Percentiles rank a stretch among this genome's conserved stretches.
Evolutionary conservation across 148 eudicot genomes (phyloP).

Genomic region (Persicaria tinctoria): DNA sequence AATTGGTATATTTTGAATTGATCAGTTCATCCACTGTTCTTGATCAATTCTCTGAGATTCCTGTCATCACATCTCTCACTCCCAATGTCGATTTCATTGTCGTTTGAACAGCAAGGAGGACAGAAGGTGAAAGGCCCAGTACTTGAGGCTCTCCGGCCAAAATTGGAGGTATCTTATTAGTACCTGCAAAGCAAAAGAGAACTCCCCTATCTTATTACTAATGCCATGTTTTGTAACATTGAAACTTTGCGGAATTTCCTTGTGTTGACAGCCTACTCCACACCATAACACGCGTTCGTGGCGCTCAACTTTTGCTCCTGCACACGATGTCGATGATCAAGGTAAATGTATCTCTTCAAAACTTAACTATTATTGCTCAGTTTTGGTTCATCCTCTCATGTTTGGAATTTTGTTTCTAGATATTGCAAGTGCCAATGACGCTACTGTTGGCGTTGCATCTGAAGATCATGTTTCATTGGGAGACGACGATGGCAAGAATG

Average conservation of each 20-base stretch:
- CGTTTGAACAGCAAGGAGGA: constrained; percentile 46
- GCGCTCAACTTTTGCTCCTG: constrained; percentile 7
- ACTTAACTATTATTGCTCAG: background rate
- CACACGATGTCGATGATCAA: constrained; percentile 1
- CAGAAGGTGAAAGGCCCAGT: constrained; percentile 67
- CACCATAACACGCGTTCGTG: constrained; percentile 6
- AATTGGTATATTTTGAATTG: no score
- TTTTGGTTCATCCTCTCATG: background rate
- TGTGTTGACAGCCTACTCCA: constrained; percentile 10
- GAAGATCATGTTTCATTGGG: background rate
- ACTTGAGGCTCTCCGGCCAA: constrained; percentile 86
- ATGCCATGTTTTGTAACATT: background rate
- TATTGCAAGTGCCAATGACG: background rate
- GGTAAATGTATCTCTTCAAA: constrained; percentile 3
- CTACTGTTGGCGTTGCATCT: background rate
- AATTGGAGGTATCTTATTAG: constrained; percentile 49
- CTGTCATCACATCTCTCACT: background rate
- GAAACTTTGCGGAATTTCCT: background rate
- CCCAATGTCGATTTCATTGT: background rate
- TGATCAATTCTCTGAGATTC: no score
- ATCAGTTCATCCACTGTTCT: no score
- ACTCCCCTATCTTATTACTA: background rate
- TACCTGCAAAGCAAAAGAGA: background rate
- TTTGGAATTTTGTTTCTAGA: background rate
- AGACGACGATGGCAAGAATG: background rate